A percentile compares a stretch with the other conserved stretches of the same genome.
These are phyloP conservation scores for Phyllosticta ampelicida DNA, from an alignment of 2,329 filamentous ascomycete genomes.

Conservation along the genomic window DNA sequence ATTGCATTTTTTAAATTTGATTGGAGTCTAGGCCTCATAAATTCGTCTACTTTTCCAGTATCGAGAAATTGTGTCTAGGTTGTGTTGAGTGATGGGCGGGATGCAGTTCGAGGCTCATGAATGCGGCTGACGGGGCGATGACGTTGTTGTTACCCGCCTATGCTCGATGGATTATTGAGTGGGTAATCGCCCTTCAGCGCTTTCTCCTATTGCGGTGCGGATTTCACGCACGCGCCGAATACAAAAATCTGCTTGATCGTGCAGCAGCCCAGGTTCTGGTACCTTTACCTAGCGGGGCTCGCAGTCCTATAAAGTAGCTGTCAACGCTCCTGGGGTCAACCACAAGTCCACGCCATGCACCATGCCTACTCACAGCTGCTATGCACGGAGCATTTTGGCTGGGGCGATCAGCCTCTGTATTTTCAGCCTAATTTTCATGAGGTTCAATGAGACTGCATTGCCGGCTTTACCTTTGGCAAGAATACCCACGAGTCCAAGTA, in stretches of 20 bases:
- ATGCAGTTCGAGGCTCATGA: not conserved
- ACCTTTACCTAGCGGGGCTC: not conserved
- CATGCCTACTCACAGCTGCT: not conserved
- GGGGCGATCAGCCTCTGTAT: not conserved
- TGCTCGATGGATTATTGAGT: not conserved
- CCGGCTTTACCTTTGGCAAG: not conserved
- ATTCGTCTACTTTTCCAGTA: not conserved
- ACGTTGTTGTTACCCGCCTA: not conserved
- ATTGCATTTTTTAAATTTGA: too few relatives aligned
- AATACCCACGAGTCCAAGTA: too few relatives aligned
- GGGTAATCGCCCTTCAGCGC: not conserved
- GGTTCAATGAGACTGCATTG: not conserved
- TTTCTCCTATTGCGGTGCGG: slow-evolving; percentile 1
- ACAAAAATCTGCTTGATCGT: not conserved
- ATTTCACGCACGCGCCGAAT: not conserved
- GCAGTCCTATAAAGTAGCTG: not conserved
- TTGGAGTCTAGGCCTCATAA: not conserved
- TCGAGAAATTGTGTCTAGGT: not conserved
- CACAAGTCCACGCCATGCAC: not conserved
- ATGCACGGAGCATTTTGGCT: not conserved
- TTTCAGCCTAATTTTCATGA: not conserved
- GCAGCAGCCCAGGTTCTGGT: not conserved
- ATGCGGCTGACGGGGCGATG: not conserved
- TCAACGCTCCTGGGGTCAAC: not conserved
- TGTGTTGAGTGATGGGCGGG: not conserved